These are phyloP conservation scores for Dysphania ambrosioides DNA, from an alignment of 148 eudicot species.

Conservation along the genomic window DNA sequence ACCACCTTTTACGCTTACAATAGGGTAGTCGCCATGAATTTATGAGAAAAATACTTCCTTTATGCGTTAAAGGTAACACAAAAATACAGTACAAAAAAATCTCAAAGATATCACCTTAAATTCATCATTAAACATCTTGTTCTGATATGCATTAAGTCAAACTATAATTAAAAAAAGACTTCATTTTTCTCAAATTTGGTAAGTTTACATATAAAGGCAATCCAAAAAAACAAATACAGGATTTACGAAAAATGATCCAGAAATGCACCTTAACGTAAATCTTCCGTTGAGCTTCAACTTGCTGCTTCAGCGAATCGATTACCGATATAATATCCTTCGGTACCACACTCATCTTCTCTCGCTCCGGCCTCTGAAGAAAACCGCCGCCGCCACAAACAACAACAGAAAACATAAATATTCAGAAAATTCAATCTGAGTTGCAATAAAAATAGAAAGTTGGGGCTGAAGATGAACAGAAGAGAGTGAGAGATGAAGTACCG, in stretches of 20 bases:
- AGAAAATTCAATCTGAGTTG: neutral
- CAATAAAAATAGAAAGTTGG: too few species aligned
- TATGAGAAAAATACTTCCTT: too few species aligned
- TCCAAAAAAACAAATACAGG: neutral
- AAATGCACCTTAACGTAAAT: constrained; percentile 54
- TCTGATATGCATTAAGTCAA: too few species aligned
- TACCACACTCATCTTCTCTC: constrained; percentile 22
- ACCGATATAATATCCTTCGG: constrained; percentile 50
- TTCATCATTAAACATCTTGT: too few species aligned
- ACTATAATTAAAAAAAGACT: too few species aligned
- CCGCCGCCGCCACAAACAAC: neutral
- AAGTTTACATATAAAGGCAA: neutral
- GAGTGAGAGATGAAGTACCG: constrained; percentile 10
- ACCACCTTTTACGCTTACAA: too few species aligned
- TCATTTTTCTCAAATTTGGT: neutral
- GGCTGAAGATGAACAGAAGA: neutral
- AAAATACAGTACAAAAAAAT: too few species aligned
- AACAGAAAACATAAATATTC: neutral
- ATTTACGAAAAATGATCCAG: neutral
- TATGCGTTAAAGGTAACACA: too few species aligned
- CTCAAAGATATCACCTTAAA: neutral
- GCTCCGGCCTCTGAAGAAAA: constrained; percentile 35
- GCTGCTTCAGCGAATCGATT: constrained; percentile 61
- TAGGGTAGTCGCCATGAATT: too few species aligned
- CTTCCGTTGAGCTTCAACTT: constrained; percentile 64